Conservation (phyloP, 495 filamentous ascomycete genomes). For the Podospora bellae-mahoneyi region DNA sequence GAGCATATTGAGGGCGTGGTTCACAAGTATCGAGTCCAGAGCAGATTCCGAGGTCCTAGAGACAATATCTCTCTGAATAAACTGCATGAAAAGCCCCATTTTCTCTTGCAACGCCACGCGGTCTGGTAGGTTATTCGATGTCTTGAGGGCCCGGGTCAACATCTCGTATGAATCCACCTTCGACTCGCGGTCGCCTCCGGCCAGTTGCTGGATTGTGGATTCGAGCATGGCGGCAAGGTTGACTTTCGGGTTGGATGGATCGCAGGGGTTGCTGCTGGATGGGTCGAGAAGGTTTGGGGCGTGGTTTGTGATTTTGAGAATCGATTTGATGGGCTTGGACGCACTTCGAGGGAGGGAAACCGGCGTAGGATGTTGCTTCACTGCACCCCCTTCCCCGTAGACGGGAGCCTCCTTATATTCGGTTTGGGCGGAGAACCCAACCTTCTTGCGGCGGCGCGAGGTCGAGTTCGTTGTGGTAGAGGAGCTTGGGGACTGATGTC, state of each 20-base stretch:
- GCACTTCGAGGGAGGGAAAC: conserved; percentile 56
- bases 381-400: conserved; percentile 44
- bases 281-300: conserved; percentile 45
- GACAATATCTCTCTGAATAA: conserved; percentile 73
- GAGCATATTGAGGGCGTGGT: conserved; percentile 71
- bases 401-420: conserved; percentile 63
- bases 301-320: conserved; percentile 67
- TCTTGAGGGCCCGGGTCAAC: conserved; percentile 68
- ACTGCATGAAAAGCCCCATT: conserved; percentile 68
- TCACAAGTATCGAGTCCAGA: conserved; percentile 61
- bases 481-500: conserved; percentile 40
- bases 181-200: conserved; percentile 60
- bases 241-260: conserved; percentile 37
- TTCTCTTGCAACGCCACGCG: conserved; percentile 68
- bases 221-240: conserved; percentile 74
- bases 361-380: conserved; percentile 39
- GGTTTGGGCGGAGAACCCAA: conserved; percentile 70
- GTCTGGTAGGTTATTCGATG: conserved; percentile 73
- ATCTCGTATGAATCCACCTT: conserved; percentile 84
- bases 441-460: conserved; percentile 59
- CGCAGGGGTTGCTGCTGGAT: conserved; percentile 31
- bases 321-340: conserved; percentile 73
- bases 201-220: conserved; percentile 74
- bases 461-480: conserved; percentile 62
- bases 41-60: conserved; percentile 50